A percentile compares a stretch with the other conserved stretches of the same genome.
Conservation (phyloP, 352 stramenopile species). For the Globisporangium barbulae region DNA sequence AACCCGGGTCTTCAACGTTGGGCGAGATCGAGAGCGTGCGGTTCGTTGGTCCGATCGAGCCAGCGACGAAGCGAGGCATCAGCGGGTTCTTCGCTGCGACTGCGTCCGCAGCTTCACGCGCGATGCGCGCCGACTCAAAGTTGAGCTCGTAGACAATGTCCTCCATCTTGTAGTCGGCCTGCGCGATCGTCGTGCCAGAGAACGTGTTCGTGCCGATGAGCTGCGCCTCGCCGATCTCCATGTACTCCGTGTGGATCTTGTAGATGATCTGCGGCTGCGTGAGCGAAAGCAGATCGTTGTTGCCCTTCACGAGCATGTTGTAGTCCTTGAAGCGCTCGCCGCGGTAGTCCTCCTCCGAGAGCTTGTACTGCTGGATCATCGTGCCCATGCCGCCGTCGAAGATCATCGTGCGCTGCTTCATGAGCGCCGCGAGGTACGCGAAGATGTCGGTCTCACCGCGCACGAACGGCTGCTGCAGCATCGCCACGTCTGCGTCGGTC, state of each 20-base stretch:
- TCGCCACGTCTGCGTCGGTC: constrained; percentile 36
- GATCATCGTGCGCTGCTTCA: constrained; percentile 88
- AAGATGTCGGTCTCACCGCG: constrained; percentile 76
- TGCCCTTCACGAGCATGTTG: constrained; percentile 92
- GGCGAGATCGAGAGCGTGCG: constrained; percentile 95
- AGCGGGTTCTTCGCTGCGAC: constrained; percentile 91
- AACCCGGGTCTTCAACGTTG: constrained; percentile 92
- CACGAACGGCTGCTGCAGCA: constrained; percentile 60
- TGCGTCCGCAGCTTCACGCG: constrained; percentile 92
- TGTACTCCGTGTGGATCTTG: constrained; percentile 94
- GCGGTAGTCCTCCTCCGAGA: constrained; percentile 95
- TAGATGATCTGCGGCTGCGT: constrained; percentile 95
- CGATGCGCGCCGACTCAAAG: constrained; percentile 89
- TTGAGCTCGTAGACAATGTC: constrained; percentile 95
- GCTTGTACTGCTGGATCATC: constrained; percentile 94
- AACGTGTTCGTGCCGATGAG: constrained; percentile 98
- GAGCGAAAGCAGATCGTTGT: constrained; percentile 97
- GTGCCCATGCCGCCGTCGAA: constrained; percentile 98
- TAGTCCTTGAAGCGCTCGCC: constrained; percentile 94
- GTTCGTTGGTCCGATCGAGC: constrained; percentile 96
- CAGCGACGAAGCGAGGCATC: constrained; percentile 93
- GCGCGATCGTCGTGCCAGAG: constrained; percentile 93
- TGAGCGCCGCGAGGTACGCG: constrained; percentile 64
- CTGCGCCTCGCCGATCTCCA: constrained; percentile 90
- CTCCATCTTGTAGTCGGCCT: constrained; percentile 98